phyloP scores from a whole-genome alignment of 345 rosid species.

The Lepidium aucheri region DNA sequence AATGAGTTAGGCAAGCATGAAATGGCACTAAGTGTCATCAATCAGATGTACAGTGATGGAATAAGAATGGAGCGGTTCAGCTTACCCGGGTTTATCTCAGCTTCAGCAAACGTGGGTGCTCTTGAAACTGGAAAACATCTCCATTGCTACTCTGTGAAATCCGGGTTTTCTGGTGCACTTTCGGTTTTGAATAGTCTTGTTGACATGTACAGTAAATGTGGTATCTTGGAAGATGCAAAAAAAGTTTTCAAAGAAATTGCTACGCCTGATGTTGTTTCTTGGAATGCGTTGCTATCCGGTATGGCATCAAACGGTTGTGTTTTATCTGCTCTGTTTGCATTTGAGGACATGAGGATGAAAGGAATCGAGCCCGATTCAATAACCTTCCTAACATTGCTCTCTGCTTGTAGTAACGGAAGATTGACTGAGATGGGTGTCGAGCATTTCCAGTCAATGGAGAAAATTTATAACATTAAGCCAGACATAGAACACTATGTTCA shows the following conservation, averaged over 20 bases:
- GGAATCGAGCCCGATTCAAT: constrained; percentile 49
- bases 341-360: constrained; percentile 58
- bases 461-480: constrained; percentile 34
- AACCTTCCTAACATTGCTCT: constrained; percentile 42
- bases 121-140: constrained; percentile 54
- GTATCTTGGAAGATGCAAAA: constrained; percentile 31
- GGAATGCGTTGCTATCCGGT: constrained; percentile 60
- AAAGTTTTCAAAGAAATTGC: constrained; percentile 40
- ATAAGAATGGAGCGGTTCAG: constrained; percentile 48
- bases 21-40: constrained; percentile 37
- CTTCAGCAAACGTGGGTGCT: constrained; percentile 41
- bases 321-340: constrained; percentile 50
- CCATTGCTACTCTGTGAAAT: constrained; percentile 51
- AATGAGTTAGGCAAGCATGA: constrained; percentile 44
- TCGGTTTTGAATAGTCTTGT: constrained; percentile 48
- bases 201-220: constrained; percentile 52
- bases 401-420: constrained; percentile 47
- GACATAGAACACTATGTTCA: constrained; percentile 44
- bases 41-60: constrained; percentile 33
- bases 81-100: constrained; percentile 54
- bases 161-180: constrained; percentile 34
- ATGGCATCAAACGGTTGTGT: constrained; percentile 43
- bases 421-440: constrained; percentile 46
- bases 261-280: constrained; percentile 53
- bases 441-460: constrained; percentile 42